Conservation (phyloP, 2,329 filamentous ascomycete species). For the Stemphylium beticola region DNA sequence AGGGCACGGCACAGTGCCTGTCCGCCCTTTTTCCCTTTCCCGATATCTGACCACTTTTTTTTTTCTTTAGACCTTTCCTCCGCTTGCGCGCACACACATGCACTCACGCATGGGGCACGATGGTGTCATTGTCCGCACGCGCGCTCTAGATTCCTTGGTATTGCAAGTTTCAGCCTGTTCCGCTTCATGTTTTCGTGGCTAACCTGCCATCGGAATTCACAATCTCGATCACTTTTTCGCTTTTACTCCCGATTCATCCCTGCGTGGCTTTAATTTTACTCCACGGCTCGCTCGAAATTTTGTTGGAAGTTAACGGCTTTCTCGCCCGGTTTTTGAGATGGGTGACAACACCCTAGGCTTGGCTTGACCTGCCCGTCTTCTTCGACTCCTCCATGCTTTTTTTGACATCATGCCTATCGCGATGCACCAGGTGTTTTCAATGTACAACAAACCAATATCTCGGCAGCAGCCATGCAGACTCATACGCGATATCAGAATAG, state of each 20-base stretch:
- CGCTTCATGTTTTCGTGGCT: not conserved
- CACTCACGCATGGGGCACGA: not conserved
- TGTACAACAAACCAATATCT: no score
- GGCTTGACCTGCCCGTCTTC: no score
- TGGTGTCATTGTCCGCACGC: not conserved
- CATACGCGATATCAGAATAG: no score
- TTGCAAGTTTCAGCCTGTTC: not conserved
- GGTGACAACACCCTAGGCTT: no score
- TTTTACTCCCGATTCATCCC: not conserved
- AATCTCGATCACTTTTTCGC: not conserved
- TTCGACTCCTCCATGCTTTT: no score
- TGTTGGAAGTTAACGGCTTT: not conserved
- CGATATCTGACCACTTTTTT: slow-evolving; percentile 7
- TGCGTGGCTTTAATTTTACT: not conserved
- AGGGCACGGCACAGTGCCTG: not conserved
- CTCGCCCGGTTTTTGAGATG: not conserved
- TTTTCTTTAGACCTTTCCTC: no score
- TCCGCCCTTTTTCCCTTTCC: not conserved
- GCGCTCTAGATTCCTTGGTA: not conserved
- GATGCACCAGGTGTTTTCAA: no score
- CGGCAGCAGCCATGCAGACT: no score
- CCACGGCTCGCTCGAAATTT: not conserved
- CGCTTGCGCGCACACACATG: not conserved
- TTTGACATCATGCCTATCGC: no score
- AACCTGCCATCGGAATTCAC: not conserved